Conservation (phyloP, 345 rosid species). For the Iberis pinnata region DNA sequence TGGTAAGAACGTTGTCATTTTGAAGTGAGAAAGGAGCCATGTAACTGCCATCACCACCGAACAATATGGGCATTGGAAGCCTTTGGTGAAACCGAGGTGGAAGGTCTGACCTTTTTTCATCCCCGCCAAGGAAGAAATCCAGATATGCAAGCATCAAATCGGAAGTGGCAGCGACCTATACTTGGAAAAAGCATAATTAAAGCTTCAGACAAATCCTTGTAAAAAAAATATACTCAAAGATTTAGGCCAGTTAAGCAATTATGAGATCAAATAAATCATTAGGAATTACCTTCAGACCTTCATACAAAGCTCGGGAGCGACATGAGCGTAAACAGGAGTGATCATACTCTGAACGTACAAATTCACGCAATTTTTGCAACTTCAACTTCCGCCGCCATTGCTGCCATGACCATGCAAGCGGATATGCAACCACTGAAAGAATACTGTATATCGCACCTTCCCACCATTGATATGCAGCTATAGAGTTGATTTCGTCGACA, state of each 20-base stretch:
- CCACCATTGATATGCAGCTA: slow-evolving; percentile 99
- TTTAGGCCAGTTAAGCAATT: slow-evolving; percentile 12
- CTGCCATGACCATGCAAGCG: slow-evolving; percentile 98
- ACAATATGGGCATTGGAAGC: slow-evolving; percentile 68
- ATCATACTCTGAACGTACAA: slow-evolving; percentile 96
- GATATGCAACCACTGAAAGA: slow-evolving; percentile 71
- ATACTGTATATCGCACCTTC: slow-evolving; percentile 90
- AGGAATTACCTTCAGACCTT: slow-evolving; percentile 84
- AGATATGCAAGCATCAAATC: slow-evolving; percentile 93
- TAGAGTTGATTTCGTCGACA: slow-evolving; percentile 92
- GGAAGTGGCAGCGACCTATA: slow-evolving; percentile 91
- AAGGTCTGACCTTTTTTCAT: slow-evolving; percentile 87
- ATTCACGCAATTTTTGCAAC: slow-evolving; percentile 85
- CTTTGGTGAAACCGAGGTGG: slow-evolving; percentile 77
- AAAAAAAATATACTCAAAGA: slow-evolving; percentile 5
- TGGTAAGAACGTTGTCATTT: slow-evolving; percentile 83
- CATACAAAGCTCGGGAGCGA: slow-evolving; percentile 97
- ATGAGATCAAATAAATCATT: slow-evolving; percentile 13
- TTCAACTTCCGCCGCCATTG: slow-evolving; percentile 85
- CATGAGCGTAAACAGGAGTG: slow-evolving; percentile 98
- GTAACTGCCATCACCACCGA: slow-evolving; percentile 98
- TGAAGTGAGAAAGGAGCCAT: slow-evolving; percentile 94
- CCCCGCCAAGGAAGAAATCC: slow-evolving; percentile 98
- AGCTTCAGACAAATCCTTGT: slow-evolving; percentile 1
- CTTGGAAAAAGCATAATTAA: background rate